These are phyloP conservation scores for Sphaerulina populicola DNA, from an alignment of 2,329 filamentous ascomycete genomes.

Conservation along the genomic window DNA sequence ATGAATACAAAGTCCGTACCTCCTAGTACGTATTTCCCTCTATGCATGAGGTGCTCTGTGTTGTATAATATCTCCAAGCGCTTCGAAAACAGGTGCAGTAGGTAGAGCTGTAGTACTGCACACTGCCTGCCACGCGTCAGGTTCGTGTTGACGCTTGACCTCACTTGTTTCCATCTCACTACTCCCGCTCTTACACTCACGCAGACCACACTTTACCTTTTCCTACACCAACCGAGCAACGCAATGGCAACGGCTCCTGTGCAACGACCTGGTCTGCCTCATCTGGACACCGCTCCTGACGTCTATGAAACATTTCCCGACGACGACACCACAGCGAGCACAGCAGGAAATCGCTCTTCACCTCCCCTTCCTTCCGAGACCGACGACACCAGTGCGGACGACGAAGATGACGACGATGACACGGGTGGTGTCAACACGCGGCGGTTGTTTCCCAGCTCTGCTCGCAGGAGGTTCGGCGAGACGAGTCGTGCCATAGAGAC, in stretches of 20 bases:
- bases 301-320: slow-evolving; percentile 86
- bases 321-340: slow-evolving; percentile 17
- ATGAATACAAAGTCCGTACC: too few relatives aligned
- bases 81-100: too few relatives aligned
- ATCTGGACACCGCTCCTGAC: slow-evolving; percentile 71
- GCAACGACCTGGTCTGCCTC: slow-evolving; percentile 20
- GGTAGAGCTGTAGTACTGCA: too few relatives aligned
- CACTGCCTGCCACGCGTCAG: too few relatives aligned
- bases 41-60: too few relatives aligned
- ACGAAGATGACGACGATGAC: slow-evolving; percentile 47
- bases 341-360: slow-evolving; percentile 14
- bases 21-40: too few relatives aligned
- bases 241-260: slow-evolving; percentile 14
- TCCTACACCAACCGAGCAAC: not conserved
- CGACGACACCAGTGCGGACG: slow-evolving; percentile 28
- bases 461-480: slow-evolving; percentile 69
- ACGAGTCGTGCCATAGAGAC: slow-evolving; percentile 59
- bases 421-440: slow-evolving; percentile 61
- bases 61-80: too few relatives aligned
- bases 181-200: too few relatives aligned
- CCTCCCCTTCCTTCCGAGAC: slow-evolving; percentile 14
- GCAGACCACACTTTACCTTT: not conserved
- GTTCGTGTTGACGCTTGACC: too few relatives aligned
- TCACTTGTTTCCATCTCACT: too few relatives aligned
- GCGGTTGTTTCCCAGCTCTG: slow-evolving; percentile 66